Conservation (phyloP, 371 early-diverging fungal species). For the Mucor piriformis region DNA sequence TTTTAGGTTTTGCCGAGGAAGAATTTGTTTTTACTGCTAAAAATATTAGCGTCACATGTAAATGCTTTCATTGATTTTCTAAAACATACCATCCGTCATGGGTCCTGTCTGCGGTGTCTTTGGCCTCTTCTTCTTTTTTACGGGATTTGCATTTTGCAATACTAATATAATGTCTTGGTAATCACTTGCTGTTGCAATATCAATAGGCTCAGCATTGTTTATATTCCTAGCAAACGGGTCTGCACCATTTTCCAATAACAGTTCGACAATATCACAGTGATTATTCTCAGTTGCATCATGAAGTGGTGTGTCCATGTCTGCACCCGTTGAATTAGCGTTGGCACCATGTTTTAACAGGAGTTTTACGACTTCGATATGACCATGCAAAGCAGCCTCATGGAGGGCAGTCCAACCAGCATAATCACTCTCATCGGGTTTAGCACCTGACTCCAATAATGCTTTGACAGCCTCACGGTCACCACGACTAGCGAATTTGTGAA, state of each 20-base stretch:
- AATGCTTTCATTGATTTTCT: neutral
- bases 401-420: slow-evolving; percentile 80
- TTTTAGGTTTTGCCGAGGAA: slow-evolving; percentile 14
- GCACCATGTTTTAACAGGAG: slow-evolving; percentile 73
- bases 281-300: slow-evolving; percentile 83
- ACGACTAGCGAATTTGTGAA: slow-evolving; percentile 56
- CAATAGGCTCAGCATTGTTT: slow-evolving; percentile 57
- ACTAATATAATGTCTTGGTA: slow-evolving; percentile 41
- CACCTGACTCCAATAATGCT: slow-evolving; percentile 66
- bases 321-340: slow-evolving; percentile 67
- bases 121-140: slow-evolving; percentile 13
- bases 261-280: slow-evolving; percentile 64
- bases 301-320: slow-evolving; percentile 74
- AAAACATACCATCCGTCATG: slow-evolving; percentile 8
- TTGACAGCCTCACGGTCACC: slow-evolving; percentile 56
- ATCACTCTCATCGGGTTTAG: slow-evolving; percentile 70
- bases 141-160: slow-evolving; percentile 24
- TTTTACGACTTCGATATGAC: slow-evolving; percentile 59
- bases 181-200: slow-evolving; percentile 56
- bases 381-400: slow-evolving; percentile 76
- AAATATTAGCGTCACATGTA: neutral
- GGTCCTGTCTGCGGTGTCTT: neutral
- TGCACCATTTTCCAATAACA: slow-evolving; percentile 67
- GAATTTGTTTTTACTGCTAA: slow-evolving; percentile 1
- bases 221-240: slow-evolving; percentile 53